Base-by-base conservation (phyloP, 1,284 basidiomycete genomes). In the Gomphus sp. region DNA sequence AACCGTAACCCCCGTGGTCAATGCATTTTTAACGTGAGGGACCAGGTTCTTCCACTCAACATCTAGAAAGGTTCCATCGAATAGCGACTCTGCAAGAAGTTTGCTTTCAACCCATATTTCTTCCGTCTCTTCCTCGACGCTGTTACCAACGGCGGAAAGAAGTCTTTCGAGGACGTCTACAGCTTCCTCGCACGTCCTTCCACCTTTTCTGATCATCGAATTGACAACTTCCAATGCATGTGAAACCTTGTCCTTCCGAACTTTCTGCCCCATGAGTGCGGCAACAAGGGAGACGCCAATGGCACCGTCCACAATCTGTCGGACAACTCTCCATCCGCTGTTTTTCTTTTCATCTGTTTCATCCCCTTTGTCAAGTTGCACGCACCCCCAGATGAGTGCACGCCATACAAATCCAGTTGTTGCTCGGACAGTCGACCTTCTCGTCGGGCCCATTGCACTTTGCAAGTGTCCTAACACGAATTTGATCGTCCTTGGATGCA, bases 341-440 rank as follows among this genome's bases (percentile, higher is more conserved):
- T 77, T 70, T 18, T 74, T 72, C 16, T 70, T 68, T 28, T 69
- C 65, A 55, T 67, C 64, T 52, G 62, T 66, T 60, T 62, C 67
- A 63, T 67, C 14, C 64, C 62, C 73, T 10, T 70, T 41, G n/a
- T 61, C 56, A 41, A 61, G 49, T 10, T 55, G 45, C 31, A 61
- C 50, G 34, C 87, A 87, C 86, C 8, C 75, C 71, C 58, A 86
- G 64, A 56, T 76, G 71, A 84, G 69, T 55, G 77, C 75, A 4
- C 87, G 78, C 86, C 87, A 90, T 10, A 81, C 71, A 3, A 85
- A 66, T 58, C 79, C 80, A 1, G 75, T 76, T 1, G 89, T 69
- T 1, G 74, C 80, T 5, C 87, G 78, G 2, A 89, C 76, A 2
- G 80, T 76, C 37, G 79, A 18, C n/a, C 41, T 80, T 70, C 81